Evolutionary conservation across 345 rosid genomes (phyloP), one percentile per base, ranked within the genome.

Genomic region (Anastatica hierochuntica): DNA sequence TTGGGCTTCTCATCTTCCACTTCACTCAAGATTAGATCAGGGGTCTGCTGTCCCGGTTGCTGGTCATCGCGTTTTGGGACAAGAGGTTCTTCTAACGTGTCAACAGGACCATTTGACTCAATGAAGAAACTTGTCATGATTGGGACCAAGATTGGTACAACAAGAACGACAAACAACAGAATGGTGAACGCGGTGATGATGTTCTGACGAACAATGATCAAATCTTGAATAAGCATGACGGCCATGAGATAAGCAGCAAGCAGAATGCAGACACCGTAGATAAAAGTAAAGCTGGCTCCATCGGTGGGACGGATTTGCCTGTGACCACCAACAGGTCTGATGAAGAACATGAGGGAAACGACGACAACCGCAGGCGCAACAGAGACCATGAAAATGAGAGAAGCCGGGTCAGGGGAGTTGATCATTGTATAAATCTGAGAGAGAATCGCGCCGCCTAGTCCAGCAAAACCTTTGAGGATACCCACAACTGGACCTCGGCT

Each of bases 401-500:
- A 77, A 9, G 95, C 94, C 0, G 76, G 86, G 48, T 88, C 78
- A 6, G 97, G 81, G 27, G 88, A 75, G 67, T 88, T 76, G 56
- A 85, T 64, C 87, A 71, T 44, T 0, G 94, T 72, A 49, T 83
- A 94, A 67, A 88, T 74, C 69, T 85, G 99, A 30, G 95, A 80
- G 77, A 88, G 73, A 49, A 88, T 85, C 13, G 99, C 97, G 10
- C 99, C 99, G n/a, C 95, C 78, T 50, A 88, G 72, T 12, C 99
- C 99, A 19, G 97, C 95, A 73, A 88, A 88, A 14, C 97, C 99
- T 65, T 94, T 94, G 72, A 88, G 82, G 54, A 94, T 83, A 61
- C 97, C 97, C 16, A 94, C 99, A 62, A 94, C 87, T 7, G 97
- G 99, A 66, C 97, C 99, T 39, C 97, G 58, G 65, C 95, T 94